Percentiles rank a stretch among this genome's conserved stretches.
These are phyloP conservation scores for Rhynchosporium agropyri DNA, from an alignment of 2,329 filamentous ascomycete genomes.

Conservation along the genomic window DNA sequence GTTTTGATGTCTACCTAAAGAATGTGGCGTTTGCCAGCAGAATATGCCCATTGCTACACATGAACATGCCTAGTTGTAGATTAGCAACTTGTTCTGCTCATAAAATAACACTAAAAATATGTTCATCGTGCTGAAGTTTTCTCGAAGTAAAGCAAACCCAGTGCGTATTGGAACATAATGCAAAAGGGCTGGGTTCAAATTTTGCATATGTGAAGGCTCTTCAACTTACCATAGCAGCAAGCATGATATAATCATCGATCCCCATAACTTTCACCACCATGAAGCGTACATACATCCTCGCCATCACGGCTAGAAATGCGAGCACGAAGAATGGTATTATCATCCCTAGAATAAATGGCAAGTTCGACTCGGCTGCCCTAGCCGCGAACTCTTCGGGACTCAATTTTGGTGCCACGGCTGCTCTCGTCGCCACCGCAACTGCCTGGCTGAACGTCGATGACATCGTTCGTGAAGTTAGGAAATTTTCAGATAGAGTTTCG, in stretches of 20 bases:
- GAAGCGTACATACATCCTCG: slow-evolving; percentile 49
- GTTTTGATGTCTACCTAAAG: slow-evolving; percentile 8
- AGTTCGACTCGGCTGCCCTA: slow-evolving; percentile 16
- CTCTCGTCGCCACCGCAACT: slow-evolving; percentile 3
- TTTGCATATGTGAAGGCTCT: too few species aligned
- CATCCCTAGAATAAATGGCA: slow-evolving; percentile 14
- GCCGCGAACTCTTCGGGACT: slow-evolving; percentile 8
- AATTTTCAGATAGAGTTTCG: neutral
- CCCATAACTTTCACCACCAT: slow-evolving; percentile 50
- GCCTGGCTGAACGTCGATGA: slow-evolving; percentile 3
- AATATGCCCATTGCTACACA: slow-evolving; percentile 20
- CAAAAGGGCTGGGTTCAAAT: too few species aligned
- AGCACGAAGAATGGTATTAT: slow-evolving; percentile 27
- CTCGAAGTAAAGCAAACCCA: neutral
- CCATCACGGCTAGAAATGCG: slow-evolving; percentile 43
- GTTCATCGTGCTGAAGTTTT: neutral
- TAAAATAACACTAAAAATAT: too few species aligned
- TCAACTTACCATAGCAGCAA: slow-evolving; percentile 45
- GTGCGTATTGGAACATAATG: too few species aligned
- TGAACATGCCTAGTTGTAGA: neutral
- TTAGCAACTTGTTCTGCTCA: neutral
- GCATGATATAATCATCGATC: slow-evolving; percentile 50
- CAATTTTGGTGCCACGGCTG: slow-evolving; percentile 8
- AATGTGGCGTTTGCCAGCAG: slow-evolving; percentile 13
- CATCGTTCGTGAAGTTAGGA: neutral